Percentiles rank a stretch among this genome's conserved stretches.
phyloP scores from a whole-genome alignment of 1,139 yeast genomes.

The Hansenula anomala region DNA sequence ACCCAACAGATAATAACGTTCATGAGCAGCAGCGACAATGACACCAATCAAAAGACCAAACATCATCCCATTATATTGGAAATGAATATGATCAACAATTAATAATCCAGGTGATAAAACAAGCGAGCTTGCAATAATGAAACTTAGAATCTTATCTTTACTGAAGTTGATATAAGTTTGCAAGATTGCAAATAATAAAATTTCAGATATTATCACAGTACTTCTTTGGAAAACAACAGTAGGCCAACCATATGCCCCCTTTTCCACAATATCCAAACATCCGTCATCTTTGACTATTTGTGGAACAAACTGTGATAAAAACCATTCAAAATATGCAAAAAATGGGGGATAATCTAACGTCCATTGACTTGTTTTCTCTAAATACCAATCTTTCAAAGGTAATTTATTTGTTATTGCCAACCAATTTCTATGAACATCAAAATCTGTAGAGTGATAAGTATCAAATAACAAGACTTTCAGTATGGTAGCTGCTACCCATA shows the following conservation, averaged over 20 bases:
- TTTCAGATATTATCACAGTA: slow-evolving; percentile 77
- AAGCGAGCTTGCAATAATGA: slow-evolving; percentile 78
- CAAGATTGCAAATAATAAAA: slow-evolving; percentile 62
- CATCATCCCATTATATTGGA: slow-evolving; percentile 92
- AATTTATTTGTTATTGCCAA: slow-evolving; percentile 80
- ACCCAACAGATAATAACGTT: slow-evolving; percentile 60
- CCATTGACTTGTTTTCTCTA: slow-evolving; percentile 85
- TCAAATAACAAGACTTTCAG: slow-evolving; percentile 47
- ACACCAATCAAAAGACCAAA: slow-evolving; percentile 78
- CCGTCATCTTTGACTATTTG: slow-evolving; percentile 62
- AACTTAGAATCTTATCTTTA: slow-evolving; percentile 39
- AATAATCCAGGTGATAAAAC: slow-evolving; percentile 85
- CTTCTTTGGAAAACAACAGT: slow-evolving; percentile 78
- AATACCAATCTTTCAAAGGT: slow-evolving; percentile 79
- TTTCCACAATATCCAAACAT: slow-evolving; percentile 63
- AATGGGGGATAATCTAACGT: slow-evolving; percentile 97
- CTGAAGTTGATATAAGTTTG: slow-evolving; percentile 66
- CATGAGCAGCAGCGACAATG: slow-evolving; percentile 62
- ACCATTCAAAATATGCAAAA: slow-evolving; percentile 92
- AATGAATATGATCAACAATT: slow-evolving; percentile 88
- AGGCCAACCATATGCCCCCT: slow-evolving; percentile 68
- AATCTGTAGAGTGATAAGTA: slow-evolving; percentile 79
- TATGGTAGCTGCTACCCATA: slow-evolving; percentile 56
- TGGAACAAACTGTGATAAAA: slow-evolving; percentile 70
- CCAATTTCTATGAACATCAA: slow-evolving; percentile 98